Percentiles rank a stretch among this genome's conserved stretches.
phyloP scores from a whole-genome alignment of 768 basidiomycete species.

The Mycena leptocephala region DNA sequence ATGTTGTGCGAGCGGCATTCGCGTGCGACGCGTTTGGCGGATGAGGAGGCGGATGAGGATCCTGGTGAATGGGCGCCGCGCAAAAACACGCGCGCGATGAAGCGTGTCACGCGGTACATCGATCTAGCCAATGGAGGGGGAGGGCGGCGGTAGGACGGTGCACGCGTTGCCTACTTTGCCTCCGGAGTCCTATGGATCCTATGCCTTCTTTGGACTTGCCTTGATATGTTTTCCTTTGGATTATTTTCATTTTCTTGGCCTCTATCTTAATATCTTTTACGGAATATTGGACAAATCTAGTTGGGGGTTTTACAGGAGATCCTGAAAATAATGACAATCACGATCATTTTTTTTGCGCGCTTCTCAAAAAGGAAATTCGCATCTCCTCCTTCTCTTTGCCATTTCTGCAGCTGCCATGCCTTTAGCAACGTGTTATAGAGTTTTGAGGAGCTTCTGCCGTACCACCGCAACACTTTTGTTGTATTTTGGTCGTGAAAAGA shows the following conservation, averaged over 20 bases:
- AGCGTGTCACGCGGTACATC: constrained; percentile 87
- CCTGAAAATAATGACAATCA: too few species aligned
- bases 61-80: constrained; percentile 45
- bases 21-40: constrained; percentile 35
- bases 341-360: too few species aligned
- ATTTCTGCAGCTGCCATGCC: too few species aligned
- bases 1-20: constrained; percentile 93
- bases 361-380: too few species aligned
- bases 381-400: too few species aligned
- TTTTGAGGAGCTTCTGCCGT: not conserved
- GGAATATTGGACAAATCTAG: constrained; percentile 6
- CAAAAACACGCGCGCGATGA: constrained; percentile 69
- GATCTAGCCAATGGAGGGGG: constrained; percentile 66
- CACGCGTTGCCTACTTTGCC: not conserved
- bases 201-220: not conserved
- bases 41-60: constrained; percentile 40
- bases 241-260: not conserved
- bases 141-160: not conserved
- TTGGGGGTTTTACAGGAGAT: not conserved
- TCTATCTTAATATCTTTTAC: not conserved
- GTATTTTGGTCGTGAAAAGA: too few species aligned
- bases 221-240: not conserved
- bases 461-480: not conserved
- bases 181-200: not conserved
- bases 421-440: too few species aligned